Evolutionary conservation across 306 rosid genomes (phyloP).

Genomic region (Macrotyloma uniflorum): DNA sequence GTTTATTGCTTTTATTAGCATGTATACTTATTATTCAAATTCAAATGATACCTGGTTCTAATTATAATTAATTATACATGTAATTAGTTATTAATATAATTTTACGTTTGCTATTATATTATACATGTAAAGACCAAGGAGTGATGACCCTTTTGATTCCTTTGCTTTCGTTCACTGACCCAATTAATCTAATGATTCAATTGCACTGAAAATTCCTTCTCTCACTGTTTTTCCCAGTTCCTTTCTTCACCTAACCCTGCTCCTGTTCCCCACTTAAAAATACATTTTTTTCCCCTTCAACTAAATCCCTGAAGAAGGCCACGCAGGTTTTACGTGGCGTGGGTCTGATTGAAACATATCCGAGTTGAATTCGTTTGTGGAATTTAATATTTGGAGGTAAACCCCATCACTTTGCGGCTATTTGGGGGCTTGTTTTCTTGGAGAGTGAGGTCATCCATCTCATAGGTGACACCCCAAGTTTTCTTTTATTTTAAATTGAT

Average conservation of each 20-base stretch:
- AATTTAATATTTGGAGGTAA: conserved; percentile 37
- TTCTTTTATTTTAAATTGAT: conserved; percentile 11
- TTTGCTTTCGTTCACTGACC: conserved; percentile 31
- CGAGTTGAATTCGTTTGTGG: conserved; percentile 16
- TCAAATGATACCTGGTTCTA: too few species aligned
- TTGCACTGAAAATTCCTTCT: conserved; percentile 31
- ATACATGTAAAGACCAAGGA: conserved; percentile 3
- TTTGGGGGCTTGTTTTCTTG: conserved; percentile 29
- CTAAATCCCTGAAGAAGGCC: not conserved
- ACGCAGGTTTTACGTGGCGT: conserved; percentile 30
- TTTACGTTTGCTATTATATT: too few species aligned
- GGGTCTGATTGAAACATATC: conserved; percentile 35
- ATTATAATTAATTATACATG: too few species aligned
- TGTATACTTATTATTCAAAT: too few species aligned
- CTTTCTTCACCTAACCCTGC: conserved; percentile 48
- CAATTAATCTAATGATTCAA: conserved; percentile 32
- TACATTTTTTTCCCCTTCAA: not conserved
- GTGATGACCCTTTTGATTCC: not conserved
- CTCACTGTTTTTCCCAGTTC: conserved; percentile 32
- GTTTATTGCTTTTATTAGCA: too few species aligned
- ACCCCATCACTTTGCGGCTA: conserved; percentile 33
- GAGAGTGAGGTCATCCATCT: conserved; percentile 33
- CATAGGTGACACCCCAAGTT: conserved; percentile 23
- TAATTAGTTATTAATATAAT: too few species aligned
- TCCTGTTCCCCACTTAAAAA: not conserved